Base-by-base conservation (phyloP, 805 yeast genomes). In the Scheffersomyces ergatensis region DNA sequence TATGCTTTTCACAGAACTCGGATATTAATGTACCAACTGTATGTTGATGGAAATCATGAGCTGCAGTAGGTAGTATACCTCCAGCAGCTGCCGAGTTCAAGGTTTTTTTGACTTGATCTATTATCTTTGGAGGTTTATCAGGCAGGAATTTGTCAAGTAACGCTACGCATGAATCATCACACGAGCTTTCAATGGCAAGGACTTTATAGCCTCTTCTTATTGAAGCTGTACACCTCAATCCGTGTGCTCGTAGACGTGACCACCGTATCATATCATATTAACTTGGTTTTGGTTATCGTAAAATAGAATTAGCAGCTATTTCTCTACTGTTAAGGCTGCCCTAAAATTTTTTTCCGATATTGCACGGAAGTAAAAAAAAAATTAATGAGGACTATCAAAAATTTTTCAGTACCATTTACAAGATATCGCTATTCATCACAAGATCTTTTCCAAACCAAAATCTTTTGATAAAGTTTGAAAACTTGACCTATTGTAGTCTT, bases 151-250 rank as follows among this genome's bases (percentile, higher is more conserved):
- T 67, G 30, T 83, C 82, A 2, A 90, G 57, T 6, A 92, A 64
- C 0, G 96, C 86, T 2, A 89, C 92, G 50, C 97, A 89, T 0
- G 97, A 78, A 60, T 93, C 99, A 61, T 93, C 99, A 57, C 99
- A 93, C 0, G 97, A 88, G 0, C 95, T 80, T 57, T 93, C 99
- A 12, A 93, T 79, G 0, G 97, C 93, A 17, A 93, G 65, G 0
- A 90, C 93, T 33, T 71, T 72, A 57, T 86, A 88, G 4, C 43
- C 17, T 34, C 80, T 23, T 12, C 24, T 33, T n/a, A 25, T 18
- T 8, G 25, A n/a, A 21, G 18, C 14, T 14, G 20, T 13, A n/a
- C 36, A 21, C 24, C 24, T 9, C 6, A 21, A 21, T 7, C 24
- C 18, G 18, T n/a, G n/a, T n/a, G n/a, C n/a, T 13, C 20, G 26